A percentile compares a stretch with the other conserved stretches of the same genome.
Conservation (phyloP, 2,329 filamentous ascomycete species). For the Arthrobotrys musiformis region DNA sequence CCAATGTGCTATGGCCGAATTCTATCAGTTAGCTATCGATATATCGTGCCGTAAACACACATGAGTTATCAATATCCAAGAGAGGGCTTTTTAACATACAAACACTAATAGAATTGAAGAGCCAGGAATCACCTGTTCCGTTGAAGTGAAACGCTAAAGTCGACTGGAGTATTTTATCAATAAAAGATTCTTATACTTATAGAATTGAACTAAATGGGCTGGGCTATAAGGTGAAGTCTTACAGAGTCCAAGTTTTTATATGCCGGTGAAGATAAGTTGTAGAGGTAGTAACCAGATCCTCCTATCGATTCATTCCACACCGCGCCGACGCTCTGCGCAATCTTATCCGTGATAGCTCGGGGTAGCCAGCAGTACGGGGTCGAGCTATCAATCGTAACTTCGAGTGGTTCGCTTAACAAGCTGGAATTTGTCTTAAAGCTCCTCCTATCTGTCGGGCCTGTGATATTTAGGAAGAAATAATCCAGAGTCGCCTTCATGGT, state of each 20-base stretch:
- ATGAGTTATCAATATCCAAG: neutral
- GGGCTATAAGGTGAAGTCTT: neutral
- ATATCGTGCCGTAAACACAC: neutral
- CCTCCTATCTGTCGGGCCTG: conserved; percentile 27
- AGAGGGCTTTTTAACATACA: conserved; percentile 20
- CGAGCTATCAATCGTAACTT: conserved; percentile 46
- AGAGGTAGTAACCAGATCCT: conserved; percentile 38
- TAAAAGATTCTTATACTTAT: neutral
- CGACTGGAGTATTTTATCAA: conserved; percentile 2
- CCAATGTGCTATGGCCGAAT: conserved; percentile 29
- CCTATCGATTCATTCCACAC: conserved; percentile 47
- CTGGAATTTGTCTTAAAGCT: conserved; percentile 45
- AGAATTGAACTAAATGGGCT: neutral
- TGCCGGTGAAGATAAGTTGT: conserved; percentile 31
- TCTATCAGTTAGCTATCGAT: neutral
- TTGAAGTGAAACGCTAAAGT: conserved; percentile 44
- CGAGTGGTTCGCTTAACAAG: conserved; percentile 13
- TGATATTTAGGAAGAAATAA: conserved; percentile 44
- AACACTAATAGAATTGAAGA: conserved; percentile 47
- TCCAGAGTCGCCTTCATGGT: conserved; percentile 35
- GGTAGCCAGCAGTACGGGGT: conserved; percentile 51
- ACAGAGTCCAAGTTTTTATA: conserved; percentile 37
- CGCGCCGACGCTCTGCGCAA: conserved; percentile 48
- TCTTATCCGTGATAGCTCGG: conserved; percentile 22
- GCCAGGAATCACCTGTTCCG: conserved; percentile 35